Conservation (phyloP, 2,329 filamentous ascomycete species). For the Xylariomycetidae sp. region DNA sequence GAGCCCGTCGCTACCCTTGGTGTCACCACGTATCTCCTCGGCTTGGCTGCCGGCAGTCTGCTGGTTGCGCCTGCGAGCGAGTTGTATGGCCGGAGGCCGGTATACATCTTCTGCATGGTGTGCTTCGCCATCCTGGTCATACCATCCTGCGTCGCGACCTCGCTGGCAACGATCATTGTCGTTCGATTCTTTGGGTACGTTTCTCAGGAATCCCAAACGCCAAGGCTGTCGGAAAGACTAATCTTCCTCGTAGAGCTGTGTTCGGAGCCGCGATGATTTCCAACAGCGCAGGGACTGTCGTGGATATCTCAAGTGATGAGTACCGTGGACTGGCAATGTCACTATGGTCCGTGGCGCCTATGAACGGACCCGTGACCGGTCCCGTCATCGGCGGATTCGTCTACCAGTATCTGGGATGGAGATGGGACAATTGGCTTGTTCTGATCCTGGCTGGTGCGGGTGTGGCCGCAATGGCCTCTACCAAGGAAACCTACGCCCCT, state of each 20-base stretch:
- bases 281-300: conserved; percentile 76
- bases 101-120: conserved; percentile 61
- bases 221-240: conserved; percentile 17
- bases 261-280: conserved; percentile 76
- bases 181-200: conserved; percentile 65
- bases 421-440: conserved; percentile 80
- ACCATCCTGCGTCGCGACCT: conserved; percentile 64
- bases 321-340: conserved; percentile 77
- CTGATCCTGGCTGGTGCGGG: conserved; percentile 64
- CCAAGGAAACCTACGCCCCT: conserved; percentile 74
- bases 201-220: neutral
- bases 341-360: conserved; percentile 75
- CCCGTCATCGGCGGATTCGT: conserved; percentile 78
- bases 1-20: conserved; percentile 65
- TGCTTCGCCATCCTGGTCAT: conserved; percentile 64
- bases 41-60: conserved; percentile 65
- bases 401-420: conserved; percentile 72
- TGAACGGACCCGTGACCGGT: conserved; percentile 60
- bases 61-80: conserved; percentile 70
- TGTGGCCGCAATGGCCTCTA: conserved; percentile 50
- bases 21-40: conserved; percentile 71
- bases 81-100: conserved; percentile 60
- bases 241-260: conserved; percentile 41
- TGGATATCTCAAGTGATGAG: conserved; percentile 76
- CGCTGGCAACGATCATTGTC: conserved; percentile 62